A percentile compares a stretch with the other conserved stretches of the same genome.
phyloP scores from a whole-genome alignment of 352 stramenopile genomes.

The Phytophthora fragariae region DNA sequence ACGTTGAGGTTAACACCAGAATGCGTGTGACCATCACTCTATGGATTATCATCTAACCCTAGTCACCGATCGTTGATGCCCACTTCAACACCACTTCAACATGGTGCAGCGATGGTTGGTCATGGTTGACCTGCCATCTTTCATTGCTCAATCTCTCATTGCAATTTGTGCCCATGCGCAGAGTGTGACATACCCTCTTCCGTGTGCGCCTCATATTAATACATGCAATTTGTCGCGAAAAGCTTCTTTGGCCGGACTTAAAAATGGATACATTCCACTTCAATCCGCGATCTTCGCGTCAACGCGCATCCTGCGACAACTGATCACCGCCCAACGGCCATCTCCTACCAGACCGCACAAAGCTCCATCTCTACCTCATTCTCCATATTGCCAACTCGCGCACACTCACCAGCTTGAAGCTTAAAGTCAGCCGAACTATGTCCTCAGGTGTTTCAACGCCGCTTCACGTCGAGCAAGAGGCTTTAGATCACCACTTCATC shows the following conservation, averaged over 20 bases:
- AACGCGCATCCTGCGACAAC: neutral
- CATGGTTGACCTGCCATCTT: neutral
- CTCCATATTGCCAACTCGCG: neutral
- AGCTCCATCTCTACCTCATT: neutral
- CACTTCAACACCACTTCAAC: conserved; percentile 19
- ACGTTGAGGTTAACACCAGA: neutral
- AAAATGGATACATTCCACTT: conserved; percentile 1
- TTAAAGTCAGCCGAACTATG: neutral
- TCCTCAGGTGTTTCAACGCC: neutral
- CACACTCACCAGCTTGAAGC: neutral
- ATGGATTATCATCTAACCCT: neutral
- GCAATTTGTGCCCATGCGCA: neutral
- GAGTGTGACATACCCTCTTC: neutral
- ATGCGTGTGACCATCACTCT: conserved; percentile 7
- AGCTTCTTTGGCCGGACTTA: neutral
- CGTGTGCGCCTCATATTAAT: no score
- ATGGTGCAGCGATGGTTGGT: neutral
- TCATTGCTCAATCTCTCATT: neutral
- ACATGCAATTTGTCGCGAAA: no score
- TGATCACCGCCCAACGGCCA: conserved; percentile 11
- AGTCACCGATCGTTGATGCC: neutral
- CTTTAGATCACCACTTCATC: conserved; percentile 17
- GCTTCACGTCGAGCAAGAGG: neutral
- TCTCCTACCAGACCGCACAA: neutral
- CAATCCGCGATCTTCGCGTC: conserved; percentile 10